Evolutionary conservation across 2,329 filamentous ascomycete genomes (phyloP).

Genomic region (Elsinoe australis): DNA sequence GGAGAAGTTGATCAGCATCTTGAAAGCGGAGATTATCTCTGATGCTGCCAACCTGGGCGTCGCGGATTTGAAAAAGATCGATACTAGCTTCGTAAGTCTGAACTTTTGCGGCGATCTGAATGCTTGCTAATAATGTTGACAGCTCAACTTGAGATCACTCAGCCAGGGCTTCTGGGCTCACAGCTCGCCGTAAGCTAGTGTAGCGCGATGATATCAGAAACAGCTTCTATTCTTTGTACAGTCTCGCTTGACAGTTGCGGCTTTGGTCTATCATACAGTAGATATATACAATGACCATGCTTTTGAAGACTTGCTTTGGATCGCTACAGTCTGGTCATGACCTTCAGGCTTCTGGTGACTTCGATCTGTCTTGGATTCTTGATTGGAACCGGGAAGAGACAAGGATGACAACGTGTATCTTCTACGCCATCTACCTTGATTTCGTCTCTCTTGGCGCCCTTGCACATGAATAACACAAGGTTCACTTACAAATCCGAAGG

Average conservation of each 20-base stretch:
- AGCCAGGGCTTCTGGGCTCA: conserved; percentile 4
- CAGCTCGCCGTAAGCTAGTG: background rate
- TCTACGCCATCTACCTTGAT: too few species aligned
- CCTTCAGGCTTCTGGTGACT: too few species aligned
- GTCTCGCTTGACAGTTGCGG: background rate
- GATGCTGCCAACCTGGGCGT: conserved; percentile 23
- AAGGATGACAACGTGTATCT: too few species aligned
- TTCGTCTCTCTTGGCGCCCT: too few species aligned
- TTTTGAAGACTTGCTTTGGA: too few species aligned
- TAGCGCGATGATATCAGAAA: background rate
- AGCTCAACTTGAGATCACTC: conserved; percentile 20
- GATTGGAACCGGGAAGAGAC: too few species aligned
- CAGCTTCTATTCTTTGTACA: conserved; percentile 1
- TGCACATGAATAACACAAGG: too few species aligned
- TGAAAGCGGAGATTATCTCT: conserved; percentile 43
- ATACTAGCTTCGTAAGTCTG: conserved; percentile 22
- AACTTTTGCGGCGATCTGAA: background rate
- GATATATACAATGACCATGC: too few species aligned
- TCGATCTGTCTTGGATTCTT: too few species aligned
- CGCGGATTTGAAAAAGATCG: conserved; percentile 18
- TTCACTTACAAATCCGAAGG: too few species aligned
- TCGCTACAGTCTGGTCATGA: too few species aligned
- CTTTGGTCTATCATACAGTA: background rate
- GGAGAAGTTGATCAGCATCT: conserved; percentile 45
- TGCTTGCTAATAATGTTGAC: background rate